These are phyloP conservation scores for Penicillium dipodomyicola DNA, from an alignment of 495 filamentous ascomycete genomes.

Conservation along the genomic window DNA sequence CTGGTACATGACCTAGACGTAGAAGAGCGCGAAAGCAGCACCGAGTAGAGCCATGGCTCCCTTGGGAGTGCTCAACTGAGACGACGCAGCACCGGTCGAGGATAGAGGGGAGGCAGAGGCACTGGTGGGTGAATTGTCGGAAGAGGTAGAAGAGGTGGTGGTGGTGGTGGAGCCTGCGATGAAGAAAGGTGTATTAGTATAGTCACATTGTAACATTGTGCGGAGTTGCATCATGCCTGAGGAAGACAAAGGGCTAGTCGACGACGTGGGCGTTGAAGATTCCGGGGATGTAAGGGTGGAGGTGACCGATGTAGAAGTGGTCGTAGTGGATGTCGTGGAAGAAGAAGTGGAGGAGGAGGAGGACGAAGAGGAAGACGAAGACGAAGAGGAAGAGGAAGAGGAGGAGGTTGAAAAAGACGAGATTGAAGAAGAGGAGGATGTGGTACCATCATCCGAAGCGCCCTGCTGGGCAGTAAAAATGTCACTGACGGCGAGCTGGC, in stretches of 20 bases:
- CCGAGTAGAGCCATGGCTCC: constrained; percentile 15
- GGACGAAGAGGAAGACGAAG: too few species aligned
- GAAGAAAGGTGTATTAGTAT: constrained; percentile 1
- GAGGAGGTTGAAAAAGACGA: background rate
- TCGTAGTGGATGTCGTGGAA: constrained; percentile 9
- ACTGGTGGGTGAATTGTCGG: background rate
- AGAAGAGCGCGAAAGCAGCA: constrained; percentile 13
- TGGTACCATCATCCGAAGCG: constrained; percentile 18
- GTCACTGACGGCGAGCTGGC: constrained; percentile 18
- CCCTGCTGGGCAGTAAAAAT: constrained; percentile 17
- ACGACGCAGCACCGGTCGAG: constrained; percentile 11
- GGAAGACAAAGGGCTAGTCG: constrained; percentile 13
- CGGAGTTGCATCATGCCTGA: constrained; percentile 19
- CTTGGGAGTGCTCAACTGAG: constrained; percentile 9
- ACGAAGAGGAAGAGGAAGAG: background rate
- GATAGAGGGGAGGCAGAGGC: background rate
- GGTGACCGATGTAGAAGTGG: constrained; percentile 12
- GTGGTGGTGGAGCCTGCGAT: background rate
- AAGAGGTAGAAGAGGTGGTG: constrained; percentile 1
- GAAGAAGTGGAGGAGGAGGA: constrained; percentile 11
- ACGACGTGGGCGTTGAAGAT: constrained; percentile 7
- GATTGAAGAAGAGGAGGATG: background rate
- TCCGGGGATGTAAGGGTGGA: constrained; percentile 11
- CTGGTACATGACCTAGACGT: background rate
- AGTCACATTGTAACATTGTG: constrained; percentile 3